Evolutionary conservation across 805 yeast genomes (phyloP), one percentile per base, ranked within the genome.

Genomic region (Nakazawaea wyomingensis): DNA sequence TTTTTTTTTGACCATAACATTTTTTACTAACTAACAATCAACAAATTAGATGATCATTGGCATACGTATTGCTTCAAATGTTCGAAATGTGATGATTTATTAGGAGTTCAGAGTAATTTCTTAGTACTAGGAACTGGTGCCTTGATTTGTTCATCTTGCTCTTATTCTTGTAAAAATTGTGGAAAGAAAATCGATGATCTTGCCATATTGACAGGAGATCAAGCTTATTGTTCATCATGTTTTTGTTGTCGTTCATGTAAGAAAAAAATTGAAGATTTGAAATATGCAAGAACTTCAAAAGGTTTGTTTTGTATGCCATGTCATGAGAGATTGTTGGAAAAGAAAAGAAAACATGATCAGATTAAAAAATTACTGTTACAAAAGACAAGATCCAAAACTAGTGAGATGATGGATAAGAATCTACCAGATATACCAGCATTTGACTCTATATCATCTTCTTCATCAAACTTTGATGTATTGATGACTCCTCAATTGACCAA

Each of bases 241-340:
- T 93, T 91, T 66, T 80, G 80, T 54, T 91, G 99, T 62, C 78
- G 91, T 39, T 82, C 86, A 52, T 91, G 99, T 66, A 82, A 84
- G 59, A 76, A 76, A 48, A 81, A 82, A 45, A 91, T 91, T 48
- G 95, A 85, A 56, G 96, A 91, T 62, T 67, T 90, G 50, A 73
- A 89, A 51, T 93, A 93, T 60, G 97, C 97, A 13, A 74, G 96
- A 56, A 91, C 97, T 0, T 82, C 90, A 33, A 90, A 85, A 55
- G 98, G 98, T 0, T 68, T 91, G 35, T 90, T 88, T 57, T 91
- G 99, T 63, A 87, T 90, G 87, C 70, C 75, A 22, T 91, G 99
- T 61, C 97, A 93, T 63, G 90, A 87, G 56, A 76, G 80, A 51
- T 65, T 91, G 47, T 64, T 90, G 57, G 89, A 82, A 35, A 82